Base-by-base conservation (phyloP, 352 stramenopile species). In the Phytophthora citricola region DNA sequence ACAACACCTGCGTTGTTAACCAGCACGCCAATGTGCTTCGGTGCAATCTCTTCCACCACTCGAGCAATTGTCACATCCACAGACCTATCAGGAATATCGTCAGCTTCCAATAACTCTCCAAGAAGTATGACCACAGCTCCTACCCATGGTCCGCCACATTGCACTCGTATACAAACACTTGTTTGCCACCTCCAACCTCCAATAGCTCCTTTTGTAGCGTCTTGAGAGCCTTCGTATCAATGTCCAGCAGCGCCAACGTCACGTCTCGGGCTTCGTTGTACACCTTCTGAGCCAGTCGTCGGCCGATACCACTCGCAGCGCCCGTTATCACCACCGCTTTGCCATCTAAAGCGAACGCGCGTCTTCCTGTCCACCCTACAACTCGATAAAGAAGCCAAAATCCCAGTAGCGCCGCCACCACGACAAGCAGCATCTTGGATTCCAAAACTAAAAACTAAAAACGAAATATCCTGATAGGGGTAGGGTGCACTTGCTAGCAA, bases 301-400 rank as follows among this genome's bases (percentile, higher is more conserved):
- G 66, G 34, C 85, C 85, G 50, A 94, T 81, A 15, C 85, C 85
- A 31, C 52, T 75, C 26, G 72, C 83, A 12, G 81, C 83, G 17
- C 85, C 85, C 2, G 85, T 94, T 58, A 94, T 76, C 7, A 94
- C 70, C 29, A 92, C 69, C 11, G 87, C 83, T 47, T 79, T 79
- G 10, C 47, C 71, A 17, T 85, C 65, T 15, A 91, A 53, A 27
- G 40, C 57, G 63, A 93, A 90, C 24, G 17, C 15, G 5, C 54
- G 51, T 4, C 65, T 5, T 53, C 39, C 36, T 38, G 11, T 29
- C 17, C 24, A 3, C 12, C 46, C 40, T 27, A 55, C 10, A 17
- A 47, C 43, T 46, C 36, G 45, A 10, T 26, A 58, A 15, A 56
- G 20, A 3, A 70, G 10, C 66, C 43, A 56, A 20, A 70, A 12